Base-by-base conservation (phyloP, 2,329 filamentous ascomycete species). In the Fulvia fulva region DNA sequence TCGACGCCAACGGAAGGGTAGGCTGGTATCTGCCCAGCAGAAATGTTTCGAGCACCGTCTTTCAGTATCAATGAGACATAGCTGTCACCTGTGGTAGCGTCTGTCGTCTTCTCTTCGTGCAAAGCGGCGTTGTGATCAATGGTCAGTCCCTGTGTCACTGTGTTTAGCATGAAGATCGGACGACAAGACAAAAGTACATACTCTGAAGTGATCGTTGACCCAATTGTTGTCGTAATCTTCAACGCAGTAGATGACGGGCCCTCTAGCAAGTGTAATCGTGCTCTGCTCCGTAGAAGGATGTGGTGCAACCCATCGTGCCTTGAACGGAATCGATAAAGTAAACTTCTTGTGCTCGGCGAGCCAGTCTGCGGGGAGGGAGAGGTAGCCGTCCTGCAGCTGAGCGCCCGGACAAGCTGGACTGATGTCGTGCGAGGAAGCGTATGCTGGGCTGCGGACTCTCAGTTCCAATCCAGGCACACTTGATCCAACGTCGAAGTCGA, bases 231-330 rank as follows among this genome's bases (percentile, higher is more conserved):
- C 83, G 6, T 76, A 65, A 56, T 86, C 83, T 65, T 87, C 84
- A 3, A 81, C 76, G 58, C 83, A 87, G 68, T 86, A 87, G 5
- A 86, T 73, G 5, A 87, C 66, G 0, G 83, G 84, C 0, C 84
- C 84, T 3, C 83, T 76, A 1, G 78, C 81, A 6, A 86, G 68
- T 1, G 79, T 76, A 37, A 84, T 62, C 1, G 80, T 82, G n/a
- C 78, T 71, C 64, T 85, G 81, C 62, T 80, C 80, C 0, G 82
- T 81, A 63, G 81, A 80, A 0, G 82, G 82, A 63, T 86, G 81
- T 0, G 83, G 82, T 2, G 77, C 69, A 2, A 84, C 63, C 52
- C 78, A 77, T 30, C 80, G 75, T 16, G 81, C 76, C 34, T 73
- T 67, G 44, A 86, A 76, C 12, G 77, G 76, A 49, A 77, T 71